These are phyloP conservation scores for Ehretia macrophylla DNA, from an alignment of 257 asterid species.

Conservation along the genomic window DNA sequence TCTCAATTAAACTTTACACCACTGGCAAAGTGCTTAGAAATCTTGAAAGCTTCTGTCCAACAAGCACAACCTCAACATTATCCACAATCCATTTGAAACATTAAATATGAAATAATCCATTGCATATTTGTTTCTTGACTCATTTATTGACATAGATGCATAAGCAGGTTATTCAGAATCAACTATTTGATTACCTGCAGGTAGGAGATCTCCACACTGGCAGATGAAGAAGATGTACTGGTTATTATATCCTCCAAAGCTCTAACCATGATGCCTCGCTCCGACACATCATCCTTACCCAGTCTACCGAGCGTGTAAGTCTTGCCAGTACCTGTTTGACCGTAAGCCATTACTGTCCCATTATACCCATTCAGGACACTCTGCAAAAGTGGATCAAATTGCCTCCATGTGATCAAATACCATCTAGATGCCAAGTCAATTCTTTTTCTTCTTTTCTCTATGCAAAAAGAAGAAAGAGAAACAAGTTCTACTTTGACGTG, in stretches of 20 bases:
- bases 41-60: too few relatives aligned
- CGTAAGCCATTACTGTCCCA: constrained; percentile 91
- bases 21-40: too few relatives aligned
- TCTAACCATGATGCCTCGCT: constrained; percentile 94
- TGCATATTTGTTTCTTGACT: too few relatives aligned
- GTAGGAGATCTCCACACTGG: constrained; percentile 66
- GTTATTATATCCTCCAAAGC: constrained; percentile 73
- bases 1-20: too few relatives aligned
- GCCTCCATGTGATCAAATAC: constrained; percentile 3
- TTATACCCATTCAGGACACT: constrained; percentile 87
- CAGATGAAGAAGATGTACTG: constrained; percentile 46
- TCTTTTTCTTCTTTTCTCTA: not conserved
- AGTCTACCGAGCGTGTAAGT: constrained; percentile 77
- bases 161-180: not conserved
- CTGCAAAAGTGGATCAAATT: constrained; percentile 42
- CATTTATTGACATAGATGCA: not conserved
- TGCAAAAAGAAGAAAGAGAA: not conserved
- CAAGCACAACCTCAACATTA: too few relatives aligned
- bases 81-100: too few relatives aligned
- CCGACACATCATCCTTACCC: constrained; percentile 69
- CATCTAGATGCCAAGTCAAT: not conserved
- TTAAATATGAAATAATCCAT: too few relatives aligned
- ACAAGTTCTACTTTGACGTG: not conserved
- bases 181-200: constrained; percentile 55
- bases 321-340: constrained; percentile 95